phyloP scores from a whole-genome alignment of 2,329 filamentous ascomycete species.

The Sporothrix mexicana region DNA sequence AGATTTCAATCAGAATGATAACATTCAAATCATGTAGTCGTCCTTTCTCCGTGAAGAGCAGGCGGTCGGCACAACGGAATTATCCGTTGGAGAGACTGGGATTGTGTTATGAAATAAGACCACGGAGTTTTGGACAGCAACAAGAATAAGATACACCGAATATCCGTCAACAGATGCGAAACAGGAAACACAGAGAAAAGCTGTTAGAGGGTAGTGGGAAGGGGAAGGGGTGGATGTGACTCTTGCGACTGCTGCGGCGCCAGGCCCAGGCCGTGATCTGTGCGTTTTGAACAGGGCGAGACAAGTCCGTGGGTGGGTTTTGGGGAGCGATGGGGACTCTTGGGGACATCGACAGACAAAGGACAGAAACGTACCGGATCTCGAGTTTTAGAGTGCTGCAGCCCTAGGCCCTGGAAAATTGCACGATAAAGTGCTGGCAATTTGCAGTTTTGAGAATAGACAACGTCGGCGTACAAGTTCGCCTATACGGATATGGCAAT shows the following conservation, averaged over 20 bases:
- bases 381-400: neutral
- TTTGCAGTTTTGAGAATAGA: neutral
- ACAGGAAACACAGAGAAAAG: constrained; percentile 16
- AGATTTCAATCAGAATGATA: neutral
- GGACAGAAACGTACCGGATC: neutral
- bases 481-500: no score
- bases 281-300: constrained; percentile 23
- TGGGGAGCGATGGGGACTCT: neutral
- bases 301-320: neutral
- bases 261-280: constrained; percentile 23
- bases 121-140: neutral
- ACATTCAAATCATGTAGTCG: neutral
- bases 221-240: neutral
- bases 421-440: neutral
- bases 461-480: neutral
- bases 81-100: neutral
- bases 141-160: neutral
- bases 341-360: neutral
- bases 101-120: neutral
- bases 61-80: neutral
- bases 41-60: neutral
- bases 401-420: neutral
- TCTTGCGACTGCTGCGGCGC: constrained; percentile 6
- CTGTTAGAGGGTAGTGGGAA: constrained; percentile 7
- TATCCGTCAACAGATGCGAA: constrained; percentile 3